Evolutionary conservation across 495 filamentous ascomycete species (phyloP), one percentile per base, ranked within the genome.

Genomic region (Neurospora sp.): DNA sequence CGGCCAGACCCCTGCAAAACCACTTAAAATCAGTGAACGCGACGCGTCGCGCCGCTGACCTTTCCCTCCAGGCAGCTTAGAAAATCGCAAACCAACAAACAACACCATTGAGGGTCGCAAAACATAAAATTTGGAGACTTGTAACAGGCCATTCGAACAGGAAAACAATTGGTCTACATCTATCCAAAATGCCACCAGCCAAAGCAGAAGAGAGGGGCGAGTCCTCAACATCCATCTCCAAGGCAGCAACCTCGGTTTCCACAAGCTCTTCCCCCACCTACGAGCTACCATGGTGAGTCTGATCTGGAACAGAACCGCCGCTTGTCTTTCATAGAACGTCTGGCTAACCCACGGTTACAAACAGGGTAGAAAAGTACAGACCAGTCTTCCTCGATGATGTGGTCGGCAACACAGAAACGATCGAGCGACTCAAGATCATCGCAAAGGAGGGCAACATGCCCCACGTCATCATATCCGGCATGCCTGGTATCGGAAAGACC

Each of bases 391-490:
- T 99, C 41, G 94, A 98, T 83, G 96, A 99, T 79, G 89, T 99
- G 69, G 96, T 98, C 71, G 96, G 96, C 74, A 99, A 99, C 80
- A 96, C 91, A 14, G 96, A 99, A 80, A 99, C 96, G 0, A 91
- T 99, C 76, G 96, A 98, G 82, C 92, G 96, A 22, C 85, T 99
- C 76, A 98, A 99, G 81, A 98, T 99, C 76, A 99, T 99, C 76
- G 94, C 96, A 20, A 96, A 94, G 82, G 96, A 99, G 85, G 96
- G 96, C 76, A 99, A 99, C 83, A 97, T 99, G 93, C 96, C 96
- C 7, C 96, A 99, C 82, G 86, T 99, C 79, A 99, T 99, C 82
- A 99, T 99, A 78, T 97, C 94, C 9, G 96, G 96, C 73, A 98
- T 97, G 96, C 96, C 96, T 9, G 96, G 96, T 79, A 99, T 98